These are phyloP conservation scores for Hypoxylon sp. DNA, from an alignment of 2,329 filamentous ascomycete species.

Conservation along the genomic window DNA sequence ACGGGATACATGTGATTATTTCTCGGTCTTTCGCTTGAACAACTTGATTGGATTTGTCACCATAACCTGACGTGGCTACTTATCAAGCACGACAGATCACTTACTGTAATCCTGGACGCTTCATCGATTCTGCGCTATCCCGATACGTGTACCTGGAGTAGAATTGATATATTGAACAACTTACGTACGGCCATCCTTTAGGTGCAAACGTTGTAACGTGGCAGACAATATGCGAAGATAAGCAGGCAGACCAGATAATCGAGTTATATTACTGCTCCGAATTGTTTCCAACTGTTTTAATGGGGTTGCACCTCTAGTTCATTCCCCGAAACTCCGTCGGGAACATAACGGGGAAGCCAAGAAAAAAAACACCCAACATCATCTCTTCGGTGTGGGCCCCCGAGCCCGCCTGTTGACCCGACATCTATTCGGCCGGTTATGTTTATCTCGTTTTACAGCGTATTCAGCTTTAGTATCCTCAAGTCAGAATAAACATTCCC, in stretches of 20 bases:
- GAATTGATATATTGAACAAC: not conserved
- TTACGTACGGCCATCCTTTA: constrained; percentile 14
- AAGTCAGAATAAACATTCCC: too few relatives aligned
- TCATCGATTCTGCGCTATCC: constrained; percentile 9
- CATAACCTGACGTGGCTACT: not conserved
- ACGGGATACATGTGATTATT: constrained; percentile 16
- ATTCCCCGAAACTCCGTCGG: constrained; percentile 34
- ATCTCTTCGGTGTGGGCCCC: constrained; percentile 42
- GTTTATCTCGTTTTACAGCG: not conserved
- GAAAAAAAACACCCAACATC: constrained; percentile 35
- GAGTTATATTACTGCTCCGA: constrained; percentile 22
- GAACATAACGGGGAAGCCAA: constrained; percentile 43
- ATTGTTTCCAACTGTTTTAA: constrained; percentile 33
- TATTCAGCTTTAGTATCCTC: not conserved
- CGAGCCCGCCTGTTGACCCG: constrained; percentile 30
- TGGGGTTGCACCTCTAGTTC: constrained; percentile 26
- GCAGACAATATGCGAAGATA: constrained; percentile 22
- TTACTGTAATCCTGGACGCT: constrained; percentile 17
- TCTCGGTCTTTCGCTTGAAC: constrained; percentile 1
- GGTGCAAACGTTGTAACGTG: constrained; percentile 26
- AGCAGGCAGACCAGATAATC: constrained; percentile 14
- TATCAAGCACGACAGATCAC: constrained; percentile 10
- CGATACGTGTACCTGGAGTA: constrained; percentile 6
- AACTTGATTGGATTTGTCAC: not conserved
- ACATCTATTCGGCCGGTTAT: constrained; percentile 24